phyloP scores from a whole-genome alignment of 805 yeast species.

The Hanseniaspora hatyaiensis region DNA sequence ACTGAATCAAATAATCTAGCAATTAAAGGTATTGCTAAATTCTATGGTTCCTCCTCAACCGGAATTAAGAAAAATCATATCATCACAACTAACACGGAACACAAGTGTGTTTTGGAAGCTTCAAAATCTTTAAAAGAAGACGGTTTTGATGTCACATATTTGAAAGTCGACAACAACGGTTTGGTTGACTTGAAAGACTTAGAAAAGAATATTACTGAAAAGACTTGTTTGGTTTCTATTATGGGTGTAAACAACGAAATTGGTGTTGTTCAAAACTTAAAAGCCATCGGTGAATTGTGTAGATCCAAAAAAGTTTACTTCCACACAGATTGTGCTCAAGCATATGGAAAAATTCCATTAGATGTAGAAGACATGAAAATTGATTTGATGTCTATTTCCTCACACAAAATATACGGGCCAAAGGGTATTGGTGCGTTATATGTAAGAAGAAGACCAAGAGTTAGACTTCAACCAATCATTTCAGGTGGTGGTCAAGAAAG shows the following conservation, averaged over 20 bases:
- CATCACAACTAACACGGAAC: slow-evolving; percentile 94
- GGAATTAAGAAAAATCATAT: slow-evolving; percentile 58
- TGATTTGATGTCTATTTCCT: slow-evolving; percentile 84
- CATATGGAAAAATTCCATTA: slow-evolving; percentile 82
- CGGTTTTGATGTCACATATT: slow-evolving; percentile 89
- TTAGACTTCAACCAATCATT: slow-evolving; percentile 85
- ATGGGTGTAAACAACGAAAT: slow-evolving; percentile 98
- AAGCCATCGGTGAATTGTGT: slow-evolving; percentile 84
- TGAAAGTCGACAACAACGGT: slow-evolving; percentile 75
- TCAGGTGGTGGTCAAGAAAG: slow-evolving; percentile 99
- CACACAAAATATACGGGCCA: slow-evolving; percentile 96
- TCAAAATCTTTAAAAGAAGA: slow-evolving; percentile 91
- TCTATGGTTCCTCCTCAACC: slow-evolving; percentile 56
- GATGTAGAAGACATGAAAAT: slow-evolving; percentile 90
- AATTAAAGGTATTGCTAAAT: slow-evolving; percentile 88
- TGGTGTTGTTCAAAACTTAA: slow-evolving; percentile 92
- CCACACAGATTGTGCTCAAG: slow-evolving; percentile 97
- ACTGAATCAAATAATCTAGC: slow-evolving; percentile 95
- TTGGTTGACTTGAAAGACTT: slow-evolving; percentile 65
- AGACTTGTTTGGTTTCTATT: slow-evolving; percentile 77
- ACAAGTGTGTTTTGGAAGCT: slow-evolving; percentile 96
- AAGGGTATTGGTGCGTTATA: slow-evolving; percentile 94
- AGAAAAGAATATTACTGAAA: slow-evolving; percentile 75
- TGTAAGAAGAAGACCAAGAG: slow-evolving; percentile 96
- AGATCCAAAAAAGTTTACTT: slow-evolving; percentile 79